Base-by-base conservation (phyloP, 2,329 filamentous ascomycete genomes). In the Ceratocystis destructans region DNA sequence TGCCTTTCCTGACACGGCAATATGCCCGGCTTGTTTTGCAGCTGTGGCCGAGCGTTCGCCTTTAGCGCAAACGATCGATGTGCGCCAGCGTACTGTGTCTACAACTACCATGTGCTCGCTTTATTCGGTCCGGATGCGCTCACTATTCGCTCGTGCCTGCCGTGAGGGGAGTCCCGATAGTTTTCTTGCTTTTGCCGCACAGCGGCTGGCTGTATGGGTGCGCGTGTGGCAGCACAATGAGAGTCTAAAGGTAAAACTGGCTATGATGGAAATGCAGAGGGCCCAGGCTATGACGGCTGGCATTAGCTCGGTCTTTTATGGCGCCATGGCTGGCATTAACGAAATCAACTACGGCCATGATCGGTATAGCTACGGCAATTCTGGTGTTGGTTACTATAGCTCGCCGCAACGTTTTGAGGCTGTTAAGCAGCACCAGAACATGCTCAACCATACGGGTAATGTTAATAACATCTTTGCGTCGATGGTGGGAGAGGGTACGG, bases 71-170 rank as follows among this genome's bases (percentile, higher is more conserved):
- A 64, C 67, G 0, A 66, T 75, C 22, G 70, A 71, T 0, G 67
- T 76, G 50, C 72, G 73, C 15, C 70, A 62, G 0, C 68, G 66
- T 0, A 68, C 69, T 4, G 71, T 75, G 10, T 69, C 72, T 12
- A 69, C 70, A 0, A 53, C 69, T 1, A 69, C 72, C 5, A 74
- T 75, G 48, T 77, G 76, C 61, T 73, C 74, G 44, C 70, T 77
- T 5, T 77, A 75, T 73, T 75, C 75, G 2, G 72, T 73, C 0
- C 73, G 76, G 4, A 77, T 77, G 75, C 75, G 76, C n/a, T 69
- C 62, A 0, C 71, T 75, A 69, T 77, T 73, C 71, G 69, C 71
- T 1, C 69, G 70, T 8, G 71, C 64, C 0, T 76, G 74, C 63
- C 69, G 67, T 0, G 72, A 71, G 0, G 73, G 73, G 1, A 61